Evolutionary conservation across 2,329 filamentous ascomycete genomes (phyloP).

Genomic region (Colletotrichum zoysiae): DNA sequence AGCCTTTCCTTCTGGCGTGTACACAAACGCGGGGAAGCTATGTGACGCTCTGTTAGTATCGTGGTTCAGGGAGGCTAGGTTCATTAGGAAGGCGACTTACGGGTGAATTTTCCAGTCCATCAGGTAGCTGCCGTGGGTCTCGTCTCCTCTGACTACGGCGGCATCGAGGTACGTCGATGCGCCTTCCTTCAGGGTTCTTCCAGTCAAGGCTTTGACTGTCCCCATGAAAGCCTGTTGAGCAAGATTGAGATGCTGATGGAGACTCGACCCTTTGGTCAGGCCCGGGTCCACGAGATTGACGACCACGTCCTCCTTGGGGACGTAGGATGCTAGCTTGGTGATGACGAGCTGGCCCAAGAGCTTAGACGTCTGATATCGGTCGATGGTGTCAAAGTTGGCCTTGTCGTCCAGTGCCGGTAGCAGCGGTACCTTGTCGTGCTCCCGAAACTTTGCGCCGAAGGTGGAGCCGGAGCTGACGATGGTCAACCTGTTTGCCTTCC

Average conservation of each 20-base stretch:
- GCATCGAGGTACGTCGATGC: conserved; percentile 62
- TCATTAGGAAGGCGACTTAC: conserved; percentile 49
- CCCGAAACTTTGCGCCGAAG: conserved; percentile 44
- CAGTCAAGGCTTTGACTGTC: conserved; percentile 44
- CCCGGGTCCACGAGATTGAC: conserved; percentile 63
- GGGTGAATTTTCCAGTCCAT: conserved; percentile 60
- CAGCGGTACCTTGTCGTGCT: conserved; percentile 42
- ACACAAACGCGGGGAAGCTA: conserved; percentile 40
- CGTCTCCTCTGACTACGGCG: conserved; percentile 56
- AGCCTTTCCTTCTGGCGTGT: conserved; percentile 35
- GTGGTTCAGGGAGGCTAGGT: neutral
- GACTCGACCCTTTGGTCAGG: conserved; percentile 55
- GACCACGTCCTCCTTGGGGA: conserved; percentile 55
- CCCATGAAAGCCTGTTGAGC: neutral
- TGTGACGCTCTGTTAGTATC: conserved; percentile 44
- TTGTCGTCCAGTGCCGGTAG: conserved; percentile 49
- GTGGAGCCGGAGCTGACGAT: conserved; percentile 50
- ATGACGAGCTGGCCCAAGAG: conserved; percentile 52
- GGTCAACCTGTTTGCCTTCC: conserved; percentile 45
- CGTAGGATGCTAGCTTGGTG: conserved; percentile 51
- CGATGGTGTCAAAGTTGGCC: conserved; percentile 40
- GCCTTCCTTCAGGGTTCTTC: conserved; percentile 51
- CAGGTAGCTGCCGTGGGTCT: conserved; percentile 62
- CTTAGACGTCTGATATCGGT: conserved; percentile 48
- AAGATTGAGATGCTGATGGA: conserved; percentile 50